phyloP scores from a whole-genome alignment of 768 basidiomycete species.

The Amanita pseudoporphyria region DNA sequence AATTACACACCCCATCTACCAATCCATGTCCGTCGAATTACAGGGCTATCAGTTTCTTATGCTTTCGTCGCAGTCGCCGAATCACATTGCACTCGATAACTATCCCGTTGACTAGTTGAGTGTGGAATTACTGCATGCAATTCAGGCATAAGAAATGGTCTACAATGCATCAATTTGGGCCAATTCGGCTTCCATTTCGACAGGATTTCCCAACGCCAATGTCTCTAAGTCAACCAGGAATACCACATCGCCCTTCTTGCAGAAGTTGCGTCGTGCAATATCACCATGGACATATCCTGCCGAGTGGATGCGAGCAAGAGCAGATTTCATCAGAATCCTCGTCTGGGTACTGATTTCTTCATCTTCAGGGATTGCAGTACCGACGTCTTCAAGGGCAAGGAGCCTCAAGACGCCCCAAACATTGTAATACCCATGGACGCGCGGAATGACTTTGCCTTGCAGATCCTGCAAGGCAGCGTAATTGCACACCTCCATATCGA shows the following conservation, averaged over 20 bases:
- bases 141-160: background rate
- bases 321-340: conserved; percentile 7
- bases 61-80: no score
- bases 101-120: no score
- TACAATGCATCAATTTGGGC: conserved; percentile 1
- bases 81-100: no score
- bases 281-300: conserved; percentile 7
- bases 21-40: no score
- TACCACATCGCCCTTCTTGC: conserved; percentile 7
- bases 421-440: conserved; percentile 10
- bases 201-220: conserved; percentile 1
- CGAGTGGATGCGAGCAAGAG: conserved; percentile 7
- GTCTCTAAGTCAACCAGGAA: conserved; percentile 11
- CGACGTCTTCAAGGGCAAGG: conserved; percentile 12
- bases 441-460: conserved; percentile 2
- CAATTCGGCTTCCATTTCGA: background rate
- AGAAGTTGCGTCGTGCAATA: conserved; percentile 13
- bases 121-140: no score
- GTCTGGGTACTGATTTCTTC: background rate
- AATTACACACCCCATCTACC: no score
- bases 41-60: no score
- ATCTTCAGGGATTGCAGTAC: conserved; percentile 9
- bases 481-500: conserved; percentile 5
- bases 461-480: conserved; percentile 11
- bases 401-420: conserved; percentile 11